Evolutionary conservation across 192 early-diverging fungal genomes (phyloP), one percentile per base, ranked within the genome.

Genomic region (Linnemannia schmuckeri): DNA sequence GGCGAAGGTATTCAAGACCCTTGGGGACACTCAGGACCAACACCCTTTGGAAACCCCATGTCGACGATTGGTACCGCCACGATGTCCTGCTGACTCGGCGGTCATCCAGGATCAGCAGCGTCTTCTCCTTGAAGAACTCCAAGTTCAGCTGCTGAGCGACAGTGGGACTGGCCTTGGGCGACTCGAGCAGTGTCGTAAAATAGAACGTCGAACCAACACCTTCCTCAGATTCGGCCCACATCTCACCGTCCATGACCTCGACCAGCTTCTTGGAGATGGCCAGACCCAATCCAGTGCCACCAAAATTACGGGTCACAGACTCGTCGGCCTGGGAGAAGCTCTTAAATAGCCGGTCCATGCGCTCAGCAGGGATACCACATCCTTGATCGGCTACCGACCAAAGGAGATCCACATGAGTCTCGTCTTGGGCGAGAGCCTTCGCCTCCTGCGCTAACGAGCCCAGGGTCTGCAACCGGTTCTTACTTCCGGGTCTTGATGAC

Each of bases 321-420:
- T 85, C 85, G 37, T 90, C 90, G 37, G 90, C 90, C 75, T 90
- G 90, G 13, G 85, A 88, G 61, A 90, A 90, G 17, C 86, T 87
- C 70, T 88, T 83, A 71, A 90, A 90, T 42, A 90, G 75, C 6
- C 77, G 49, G 33, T 78, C 74, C 81, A 89, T 87, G n/a, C 74
- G 78, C 41, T 74, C 81, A 20, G 68, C 85, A 30, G 85, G 80
- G 37, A 89, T 89, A 41, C 88, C 88, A 52, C 88, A 82, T 24
- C 88, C 88, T 22, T 87, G 88, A 61, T 89, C 88, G 6, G 70
- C 84, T 2, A 89, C 88, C 20, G 85, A 87, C 85, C 85, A 87
- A 2, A 87, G 72, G 13, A 87, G 72, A 40, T 87, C 85, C 8
- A 81, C 76, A 20, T 78, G 76, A 20, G 70, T 63, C 30, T 79